Percentiles rank a stretch among this genome's conserved stretches.
These are phyloP conservation scores for Sclerotinia sclerotiorum DNA, from an alignment of 2,329 filamentous ascomycete genomes.

Conservation along the genomic window DNA sequence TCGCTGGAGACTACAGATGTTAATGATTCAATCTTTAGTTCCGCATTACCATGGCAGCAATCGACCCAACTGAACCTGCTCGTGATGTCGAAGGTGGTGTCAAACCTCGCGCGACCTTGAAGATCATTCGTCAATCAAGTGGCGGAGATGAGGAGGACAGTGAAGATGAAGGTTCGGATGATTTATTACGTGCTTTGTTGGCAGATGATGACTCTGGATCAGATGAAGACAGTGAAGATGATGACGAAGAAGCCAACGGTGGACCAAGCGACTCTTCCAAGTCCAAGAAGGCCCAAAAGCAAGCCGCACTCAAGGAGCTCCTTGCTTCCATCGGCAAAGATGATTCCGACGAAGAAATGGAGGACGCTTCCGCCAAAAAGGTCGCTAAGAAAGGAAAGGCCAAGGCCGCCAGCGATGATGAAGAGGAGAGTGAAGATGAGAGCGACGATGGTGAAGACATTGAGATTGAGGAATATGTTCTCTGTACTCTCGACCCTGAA, in stretches of 20 bases:
- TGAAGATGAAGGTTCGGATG: constrained; percentile 49
- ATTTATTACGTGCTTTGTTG: constrained; percentile 52
- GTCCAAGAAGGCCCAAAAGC: constrained; percentile 81
- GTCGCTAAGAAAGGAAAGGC: constrained; percentile 69
- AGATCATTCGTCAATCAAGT: constrained; percentile 76
- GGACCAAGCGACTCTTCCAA: constrained; percentile 90
- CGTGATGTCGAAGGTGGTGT: constrained; percentile 60
- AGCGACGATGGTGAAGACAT: constrained; percentile 62
- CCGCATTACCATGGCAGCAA: constrained; percentile 96
- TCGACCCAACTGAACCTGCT: constrained; percentile 80
- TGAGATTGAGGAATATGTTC: constrained; percentile 82
- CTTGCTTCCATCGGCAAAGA: constrained; percentile 63
- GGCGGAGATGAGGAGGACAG: constrained; percentile 62
- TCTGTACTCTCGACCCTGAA: constrained; percentile 93
- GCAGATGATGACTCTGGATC: constrained; percentile 53
- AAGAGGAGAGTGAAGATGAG: constrained; percentile 51
- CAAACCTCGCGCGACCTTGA: constrained; percentile 79
- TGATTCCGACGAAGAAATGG: constrained; percentile 70
- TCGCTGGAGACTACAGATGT: constrained; percentile 13
- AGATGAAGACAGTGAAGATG: constrained; percentile 50
- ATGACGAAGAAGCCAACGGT: constrained; percentile 77
- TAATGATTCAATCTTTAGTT: constrained; percentile 57
- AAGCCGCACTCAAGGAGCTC: constrained; percentile 75
- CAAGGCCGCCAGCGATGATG: constrained; percentile 58
- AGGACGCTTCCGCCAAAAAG: constrained; percentile 63